phyloP scores from a whole-genome alignment of 106 monocot genomes.

The Platanthera guangdongensis region DNA sequence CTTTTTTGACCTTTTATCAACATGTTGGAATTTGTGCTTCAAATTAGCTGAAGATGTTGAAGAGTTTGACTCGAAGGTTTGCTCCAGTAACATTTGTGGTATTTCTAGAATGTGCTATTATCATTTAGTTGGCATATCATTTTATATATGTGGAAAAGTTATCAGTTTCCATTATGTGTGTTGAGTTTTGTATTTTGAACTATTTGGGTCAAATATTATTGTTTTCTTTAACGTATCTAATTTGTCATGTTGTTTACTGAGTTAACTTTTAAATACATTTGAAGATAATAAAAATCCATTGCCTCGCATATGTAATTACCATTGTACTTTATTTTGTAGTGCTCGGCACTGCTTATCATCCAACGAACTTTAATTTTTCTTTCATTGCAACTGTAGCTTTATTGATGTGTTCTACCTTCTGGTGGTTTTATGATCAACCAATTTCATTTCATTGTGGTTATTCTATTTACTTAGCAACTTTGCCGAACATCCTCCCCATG shows the following conservation, averaged over 20 bases:
- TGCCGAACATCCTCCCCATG: neutral
- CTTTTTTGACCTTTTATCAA: slow-evolving; percentile 68
- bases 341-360: too few species aligned
- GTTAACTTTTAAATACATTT: neutral
- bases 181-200: neutral
- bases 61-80: slow-evolving; percentile 97
- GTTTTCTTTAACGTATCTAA: neutral
- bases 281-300: too few species aligned
- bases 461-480: neutral
- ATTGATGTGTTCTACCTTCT: neutral
- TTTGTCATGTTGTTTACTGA: neutral
- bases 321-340: too few species aligned
- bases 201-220: neutral
- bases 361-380: neutral
- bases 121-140: too few species aligned
- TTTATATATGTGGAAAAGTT: neutral
- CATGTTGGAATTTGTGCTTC: slow-evolving; percentile 82
- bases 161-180: neutral
- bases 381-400: neutral
- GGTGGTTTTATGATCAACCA: neutral
- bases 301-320: too few species aligned
- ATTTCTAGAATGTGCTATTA: neutral
- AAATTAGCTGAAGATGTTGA: slow-evolving; percentile 83
- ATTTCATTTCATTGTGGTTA: neutral
- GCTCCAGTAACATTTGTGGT: neutral